A percentile compares a stretch with the other conserved stretches of the same genome.
Conservation (phyloP, 352 stramenopile species). For the Globisporangium heterothallicum region DNA sequence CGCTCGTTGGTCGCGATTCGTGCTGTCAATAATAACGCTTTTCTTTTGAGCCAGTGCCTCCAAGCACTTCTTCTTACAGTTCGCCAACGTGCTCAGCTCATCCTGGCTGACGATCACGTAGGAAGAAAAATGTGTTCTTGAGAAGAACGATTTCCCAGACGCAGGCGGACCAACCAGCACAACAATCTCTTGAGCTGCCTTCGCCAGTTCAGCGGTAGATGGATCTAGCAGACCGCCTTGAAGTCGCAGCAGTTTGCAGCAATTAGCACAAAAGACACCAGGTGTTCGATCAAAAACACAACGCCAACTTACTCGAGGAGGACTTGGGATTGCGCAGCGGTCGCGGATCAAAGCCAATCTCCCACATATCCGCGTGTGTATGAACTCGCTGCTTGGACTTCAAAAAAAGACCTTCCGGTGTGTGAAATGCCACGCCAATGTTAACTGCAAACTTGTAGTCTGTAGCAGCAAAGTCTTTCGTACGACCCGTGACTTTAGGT, state of each 20-base stretch:
- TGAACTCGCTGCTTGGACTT: conserved; percentile 62
- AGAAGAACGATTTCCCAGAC: conserved; percentile 73
- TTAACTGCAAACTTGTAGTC: conserved; percentile 91
- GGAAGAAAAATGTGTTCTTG: conserved; percentile 28
- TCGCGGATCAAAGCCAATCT: conserved; percentile 70
- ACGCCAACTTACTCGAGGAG: conserved; percentile 20
- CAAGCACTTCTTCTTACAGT: conserved; percentile 64
- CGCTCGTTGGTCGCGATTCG: conserved; percentile 59
- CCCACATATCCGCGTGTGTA: conserved; percentile 60
- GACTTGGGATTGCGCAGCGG: conserved; percentile 18
- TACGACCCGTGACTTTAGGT: conserved; percentile 54
- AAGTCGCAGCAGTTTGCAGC: conserved; percentile 3
- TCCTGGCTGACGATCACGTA: conserved; percentile 85
- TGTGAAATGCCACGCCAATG: conserved; percentile 70
- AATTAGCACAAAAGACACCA: neutral
- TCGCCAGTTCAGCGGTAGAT: conserved; percentile 16
- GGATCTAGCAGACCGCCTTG: conserved; percentile 23
- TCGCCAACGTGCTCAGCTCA: conserved; percentile 67
- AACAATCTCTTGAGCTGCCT: conserved; percentile 53
- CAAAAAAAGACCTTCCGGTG: conserved; percentile 81
- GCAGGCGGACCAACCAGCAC: conserved; percentile 66
- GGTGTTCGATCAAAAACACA: neutral
- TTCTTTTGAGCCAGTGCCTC: conserved; percentile 49
- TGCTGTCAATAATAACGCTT: conserved; percentile 85
- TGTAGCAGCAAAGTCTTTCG: conserved; percentile 80